phyloP scores from a whole-genome alignment of 352 stramenopile genomes.

The Phytophthora cryptogea region DNA sequence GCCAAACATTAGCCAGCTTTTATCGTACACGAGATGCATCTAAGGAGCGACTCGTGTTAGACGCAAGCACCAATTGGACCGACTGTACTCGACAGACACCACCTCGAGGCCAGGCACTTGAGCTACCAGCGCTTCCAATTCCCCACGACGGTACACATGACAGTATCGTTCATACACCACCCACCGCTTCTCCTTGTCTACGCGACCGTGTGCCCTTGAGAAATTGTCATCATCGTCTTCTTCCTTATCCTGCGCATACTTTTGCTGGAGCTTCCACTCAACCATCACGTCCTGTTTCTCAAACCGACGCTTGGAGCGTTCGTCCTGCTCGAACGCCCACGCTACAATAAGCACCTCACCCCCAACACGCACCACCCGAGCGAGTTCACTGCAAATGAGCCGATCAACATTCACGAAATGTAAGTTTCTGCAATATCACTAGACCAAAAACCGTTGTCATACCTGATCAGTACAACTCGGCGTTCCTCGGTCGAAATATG shows the following conservation, averaged over 20 bases:
- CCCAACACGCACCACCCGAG: slow-evolving; percentile 62
- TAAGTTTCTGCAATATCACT: background rate
- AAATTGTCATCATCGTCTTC: slow-evolving; percentile 3
- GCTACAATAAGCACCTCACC: slow-evolving; percentile 67
- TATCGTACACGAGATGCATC: background rate
- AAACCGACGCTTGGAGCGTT: slow-evolving; percentile 76
- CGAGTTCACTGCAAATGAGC: slow-evolving; percentile 53
- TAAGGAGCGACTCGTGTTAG: slow-evolving; percentile 37
- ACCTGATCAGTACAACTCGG: slow-evolving; percentile 73
- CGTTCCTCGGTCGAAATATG: slow-evolving; percentile 82
- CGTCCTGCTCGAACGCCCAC: slow-evolving; percentile 86
- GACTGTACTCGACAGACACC: slow-evolving; percentile 67
- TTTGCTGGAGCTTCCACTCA: slow-evolving; percentile 88
- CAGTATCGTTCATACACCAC: slow-evolving; percentile 86
- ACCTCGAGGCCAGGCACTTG: slow-evolving; percentile 63
- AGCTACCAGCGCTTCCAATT: slow-evolving; percentile 67
- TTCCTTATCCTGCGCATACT: slow-evolving; percentile 47
- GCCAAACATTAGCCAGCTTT: background rate
- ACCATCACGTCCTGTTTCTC: slow-evolving; percentile 83
- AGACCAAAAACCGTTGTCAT: background rate
- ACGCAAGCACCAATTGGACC: slow-evolving; percentile 81
- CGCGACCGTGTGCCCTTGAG: slow-evolving; percentile 37
- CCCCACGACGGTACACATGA: slow-evolving; percentile 75
- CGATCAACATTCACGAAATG: background rate
- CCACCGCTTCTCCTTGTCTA: slow-evolving; percentile 61